Conservation (phyloP, 148 eudicot species). For the Diospyros lotus region DNA sequence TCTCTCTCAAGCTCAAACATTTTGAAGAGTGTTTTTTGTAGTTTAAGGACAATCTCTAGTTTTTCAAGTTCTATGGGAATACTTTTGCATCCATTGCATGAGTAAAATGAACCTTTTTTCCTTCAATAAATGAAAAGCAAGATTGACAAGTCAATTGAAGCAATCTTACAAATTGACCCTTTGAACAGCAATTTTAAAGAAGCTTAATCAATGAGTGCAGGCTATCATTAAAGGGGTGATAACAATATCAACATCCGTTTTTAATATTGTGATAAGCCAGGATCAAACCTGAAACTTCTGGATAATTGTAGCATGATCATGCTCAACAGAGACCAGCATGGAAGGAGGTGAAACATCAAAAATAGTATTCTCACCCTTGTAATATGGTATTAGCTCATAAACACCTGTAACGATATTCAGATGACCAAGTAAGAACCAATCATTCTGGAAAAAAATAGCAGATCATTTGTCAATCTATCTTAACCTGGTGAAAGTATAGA, state of each 20-base stretch:
- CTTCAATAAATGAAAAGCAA: background rate
- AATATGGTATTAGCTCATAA: slow-evolving; percentile 86
- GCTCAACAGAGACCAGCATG: slow-evolving; percentile 64
- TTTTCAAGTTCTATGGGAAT: background rate
- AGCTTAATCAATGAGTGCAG: background rate
- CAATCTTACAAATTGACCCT: background rate
- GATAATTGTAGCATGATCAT: slow-evolving; percentile 65
- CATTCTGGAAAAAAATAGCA: no score
- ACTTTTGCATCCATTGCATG: background rate
- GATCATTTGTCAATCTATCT: no score
- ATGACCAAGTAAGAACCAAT: no score
- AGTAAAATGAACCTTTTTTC: background rate
- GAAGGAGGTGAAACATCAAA: slow-evolving; percentile 95
- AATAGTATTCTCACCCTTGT: slow-evolving; percentile 94
- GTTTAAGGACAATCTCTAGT: background rate
- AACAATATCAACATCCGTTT: background rate
- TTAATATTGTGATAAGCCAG: slow-evolving; percentile 2
- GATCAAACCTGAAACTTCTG: slow-evolving; percentile 82
- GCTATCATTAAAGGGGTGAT: background rate
- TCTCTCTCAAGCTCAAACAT: background rate
- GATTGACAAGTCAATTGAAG: background rate
- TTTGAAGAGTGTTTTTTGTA: background rate
- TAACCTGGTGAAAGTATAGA: no score
- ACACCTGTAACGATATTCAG: slow-evolving; percentile 46
- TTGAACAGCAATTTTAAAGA: background rate